These are phyloP conservation scores for Penicillium nucicola DNA, from an alignment of 495 filamentous ascomycete species.

Conservation along the genomic window DNA sequence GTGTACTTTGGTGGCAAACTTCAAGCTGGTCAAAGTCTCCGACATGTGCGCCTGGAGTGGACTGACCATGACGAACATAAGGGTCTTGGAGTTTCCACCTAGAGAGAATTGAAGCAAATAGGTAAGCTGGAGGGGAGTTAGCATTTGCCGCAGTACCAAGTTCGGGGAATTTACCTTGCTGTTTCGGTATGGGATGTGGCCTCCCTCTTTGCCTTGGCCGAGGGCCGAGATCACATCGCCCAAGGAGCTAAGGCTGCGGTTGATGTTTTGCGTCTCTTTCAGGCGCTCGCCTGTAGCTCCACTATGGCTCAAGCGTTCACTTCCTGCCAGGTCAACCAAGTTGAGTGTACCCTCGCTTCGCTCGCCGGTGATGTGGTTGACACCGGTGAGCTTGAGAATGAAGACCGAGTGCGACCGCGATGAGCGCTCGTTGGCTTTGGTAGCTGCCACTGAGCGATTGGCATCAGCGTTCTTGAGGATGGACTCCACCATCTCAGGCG, in stretches of 20 bases:
- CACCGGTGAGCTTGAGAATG: slow-evolving; percentile 83
- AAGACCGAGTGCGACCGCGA: slow-evolving; percentile 96
- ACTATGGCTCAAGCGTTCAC: slow-evolving; percentile 83
- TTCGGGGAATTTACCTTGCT: slow-evolving; percentile 64
- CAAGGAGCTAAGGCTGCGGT: slow-evolving; percentile 84
- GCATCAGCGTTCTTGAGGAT: slow-evolving; percentile 74
- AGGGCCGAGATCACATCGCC: slow-evolving; percentile 93
- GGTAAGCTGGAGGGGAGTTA: slow-evolving; percentile 60
- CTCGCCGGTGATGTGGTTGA: slow-evolving; percentile 77
- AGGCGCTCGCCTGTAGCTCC: slow-evolving; percentile 79
- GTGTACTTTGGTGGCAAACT: slow-evolving; percentile 94
- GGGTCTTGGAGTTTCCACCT: slow-evolving; percentile 92
- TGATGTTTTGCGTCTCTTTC: slow-evolving; percentile 96
- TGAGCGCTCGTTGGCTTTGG: slow-evolving; percentile 91
- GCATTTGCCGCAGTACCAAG: background rate
- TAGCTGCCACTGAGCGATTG: slow-evolving; percentile 91
- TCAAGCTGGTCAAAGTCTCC: slow-evolving; percentile 91
- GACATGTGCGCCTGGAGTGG: slow-evolving; percentile 86
- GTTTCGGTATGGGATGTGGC: slow-evolving; percentile 91
- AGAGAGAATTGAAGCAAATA: slow-evolving; percentile 94
- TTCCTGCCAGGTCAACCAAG: slow-evolving; percentile 92
- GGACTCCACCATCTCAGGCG: slow-evolving; percentile 68
- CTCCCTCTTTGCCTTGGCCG: slow-evolving; percentile 79
- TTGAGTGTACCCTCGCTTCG: slow-evolving; percentile 91
- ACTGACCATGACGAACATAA: slow-evolving; percentile 99